phyloP scores from a whole-genome alignment of 352 stramenopile species.

The Globisporangium nagaii region DNA sequence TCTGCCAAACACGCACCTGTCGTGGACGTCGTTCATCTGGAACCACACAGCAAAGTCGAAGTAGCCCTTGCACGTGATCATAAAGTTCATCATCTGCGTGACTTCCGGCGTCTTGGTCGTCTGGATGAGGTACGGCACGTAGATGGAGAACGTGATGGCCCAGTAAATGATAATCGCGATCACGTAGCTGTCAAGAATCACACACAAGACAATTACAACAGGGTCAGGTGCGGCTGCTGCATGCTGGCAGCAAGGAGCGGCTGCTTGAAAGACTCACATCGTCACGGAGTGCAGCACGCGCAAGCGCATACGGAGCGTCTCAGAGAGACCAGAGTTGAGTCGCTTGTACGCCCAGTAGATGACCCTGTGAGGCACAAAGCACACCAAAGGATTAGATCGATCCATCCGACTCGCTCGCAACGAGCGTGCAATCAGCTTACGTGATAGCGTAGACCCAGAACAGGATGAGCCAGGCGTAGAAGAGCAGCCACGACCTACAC shows the following conservation, averaged over 20 bases:
- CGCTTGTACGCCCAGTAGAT: slow-evolving; percentile 84
- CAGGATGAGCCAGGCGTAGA: slow-evolving; percentile 85
- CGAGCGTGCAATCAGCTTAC: slow-evolving; percentile 21
- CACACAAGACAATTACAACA: not conserved
- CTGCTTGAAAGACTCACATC: slow-evolving; percentile 41
- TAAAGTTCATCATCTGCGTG: slow-evolving; percentile 84
- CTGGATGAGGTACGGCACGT: slow-evolving; percentile 81
- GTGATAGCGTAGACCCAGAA: slow-evolving; percentile 82
- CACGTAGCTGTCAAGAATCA: slow-evolving; percentile 53
- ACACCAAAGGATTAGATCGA: slow-evolving; percentile 6
- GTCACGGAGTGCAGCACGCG: slow-evolving; percentile 85
- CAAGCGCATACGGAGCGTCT: slow-evolving; percentile 82
- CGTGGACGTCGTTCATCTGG: slow-evolving; percentile 84
- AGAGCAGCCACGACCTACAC: slow-evolving; percentile 71
- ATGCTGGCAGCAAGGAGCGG: not conserved
- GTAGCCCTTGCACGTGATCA: slow-evolving; percentile 89
- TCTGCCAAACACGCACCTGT: slow-evolving; percentile 21
- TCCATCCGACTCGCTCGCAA: not conserved
- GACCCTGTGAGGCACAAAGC: slow-evolving; percentile 25
- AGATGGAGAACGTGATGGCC: slow-evolving; percentile 80
- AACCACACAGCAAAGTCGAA: slow-evolving; percentile 89
- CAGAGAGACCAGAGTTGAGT: slow-evolving; percentile 70
- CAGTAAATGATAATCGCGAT: slow-evolving; percentile 91
- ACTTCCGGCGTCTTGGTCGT: slow-evolving; percentile 39
- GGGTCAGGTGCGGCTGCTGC: too few relatives aligned